phyloP scores from a whole-genome alignment of 495 filamentous ascomycete species.

The Penicillium malachiteum region DNA sequence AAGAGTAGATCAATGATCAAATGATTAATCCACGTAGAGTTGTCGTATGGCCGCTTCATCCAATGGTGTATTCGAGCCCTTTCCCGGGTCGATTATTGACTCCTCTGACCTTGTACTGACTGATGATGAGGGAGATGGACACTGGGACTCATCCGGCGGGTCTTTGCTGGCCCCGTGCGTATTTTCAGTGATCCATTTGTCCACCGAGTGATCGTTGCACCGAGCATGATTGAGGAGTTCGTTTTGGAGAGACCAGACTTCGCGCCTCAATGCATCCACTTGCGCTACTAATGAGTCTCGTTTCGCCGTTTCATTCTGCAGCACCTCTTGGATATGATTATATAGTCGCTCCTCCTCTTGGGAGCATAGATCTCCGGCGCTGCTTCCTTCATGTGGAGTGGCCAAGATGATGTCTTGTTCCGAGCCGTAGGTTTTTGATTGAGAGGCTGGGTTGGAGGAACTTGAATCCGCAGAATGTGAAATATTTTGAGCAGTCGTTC shows the following conservation, averaged over 20 bases:
- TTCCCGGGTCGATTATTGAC: conserved; percentile 1
- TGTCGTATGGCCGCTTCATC: background rate
- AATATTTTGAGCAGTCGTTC: too few species aligned
- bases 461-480: too few species aligned
- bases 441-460: too few species aligned
- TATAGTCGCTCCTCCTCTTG: too few species aligned
- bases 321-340: background rate
- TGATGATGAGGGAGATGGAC: conserved; percentile 6
- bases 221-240: conserved; percentile 4
- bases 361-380: background rate
- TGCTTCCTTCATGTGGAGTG: background rate
- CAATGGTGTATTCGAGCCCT: background rate
- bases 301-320: background rate
- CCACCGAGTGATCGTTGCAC: conserved; percentile 5
- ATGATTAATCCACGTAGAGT: background rate
- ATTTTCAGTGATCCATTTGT: background rate
- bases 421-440: conserved; percentile 2
- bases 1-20: background rate
- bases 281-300: background rate
- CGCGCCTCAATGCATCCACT: background rate
- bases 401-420: conserved; percentile 1
- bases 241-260: conserved; percentile 11
- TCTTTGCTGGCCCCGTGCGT: background rate
- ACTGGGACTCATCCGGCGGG: background rate
- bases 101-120: conserved; percentile 2